These are phyloP conservation scores for thale cress (Arabidopsis thaliana) DNA, from an alignment of 345 rosid species.

Conservation along the genomic window DNA sequence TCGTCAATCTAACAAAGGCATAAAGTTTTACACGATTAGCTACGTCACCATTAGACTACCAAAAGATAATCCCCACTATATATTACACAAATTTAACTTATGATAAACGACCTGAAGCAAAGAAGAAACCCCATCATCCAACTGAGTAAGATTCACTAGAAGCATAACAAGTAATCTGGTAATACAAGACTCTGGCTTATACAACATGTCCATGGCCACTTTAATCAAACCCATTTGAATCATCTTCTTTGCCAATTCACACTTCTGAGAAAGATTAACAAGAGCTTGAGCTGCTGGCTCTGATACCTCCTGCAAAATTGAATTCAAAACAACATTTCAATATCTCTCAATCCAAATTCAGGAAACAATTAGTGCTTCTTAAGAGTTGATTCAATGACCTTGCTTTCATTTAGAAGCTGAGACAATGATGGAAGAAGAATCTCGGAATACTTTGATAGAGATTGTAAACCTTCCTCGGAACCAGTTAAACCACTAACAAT, in stretches of 20 bases:
- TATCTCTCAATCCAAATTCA: slow-evolving; percentile 29
- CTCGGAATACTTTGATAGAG: slow-evolving; percentile 62
- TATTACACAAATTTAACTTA: background rate
- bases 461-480: slow-evolving; percentile 74
- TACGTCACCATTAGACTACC: slow-evolving; percentile 9
- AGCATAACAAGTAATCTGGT: slow-evolving; percentile 80
- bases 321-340: background rate
- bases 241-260: slow-evolving; percentile 70
- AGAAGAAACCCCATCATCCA: slow-evolving; percentile 75
- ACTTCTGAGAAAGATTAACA: slow-evolving; percentile 83
- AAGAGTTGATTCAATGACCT: slow-evolving; percentile 50
- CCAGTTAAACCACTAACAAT: slow-evolving; percentile 87
- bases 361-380: background rate
- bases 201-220: slow-evolving; percentile 72
- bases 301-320: slow-evolving; percentile 69
- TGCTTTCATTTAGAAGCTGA: slow-evolving; percentile 65
- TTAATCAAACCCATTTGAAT: slow-evolving; percentile 63
- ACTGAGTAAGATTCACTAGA: slow-evolving; percentile 83
- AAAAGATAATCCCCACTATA: background rate
- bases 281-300: slow-evolving; percentile 92
- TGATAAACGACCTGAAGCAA: slow-evolving; percentile 77
- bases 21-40: slow-evolving; percentile 18
- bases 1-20: slow-evolving; percentile 61
- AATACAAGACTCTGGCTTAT: slow-evolving; percentile 66
- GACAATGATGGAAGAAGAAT: slow-evolving; percentile 62